Evolutionary conservation across 2,329 filamentous ascomycete genomes (phyloP), one percentile per base, ranked within the genome.

Genomic region (Phyllosticta citriasiana): DNA sequence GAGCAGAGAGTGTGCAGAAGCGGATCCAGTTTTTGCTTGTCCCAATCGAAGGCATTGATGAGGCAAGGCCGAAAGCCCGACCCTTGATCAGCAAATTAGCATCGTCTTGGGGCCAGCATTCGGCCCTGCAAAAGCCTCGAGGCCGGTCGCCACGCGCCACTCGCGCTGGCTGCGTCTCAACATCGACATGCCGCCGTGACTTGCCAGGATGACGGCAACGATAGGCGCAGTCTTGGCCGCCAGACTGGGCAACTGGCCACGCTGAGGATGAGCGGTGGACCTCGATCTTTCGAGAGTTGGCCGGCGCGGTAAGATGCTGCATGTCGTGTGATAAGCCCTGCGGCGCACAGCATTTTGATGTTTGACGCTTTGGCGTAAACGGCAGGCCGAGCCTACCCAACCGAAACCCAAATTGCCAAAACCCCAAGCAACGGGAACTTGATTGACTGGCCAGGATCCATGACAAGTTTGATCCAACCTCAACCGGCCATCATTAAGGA

Each of bases 31-130:
- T 60, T 60, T 59, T 53, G 47, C 53, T 25, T 25, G 58, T 53
- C 50, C 53, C 35, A 33, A 53, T 60, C 40, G 40, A 47, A 47
- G 40, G 40, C 14, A n/a, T 6, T 47, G 40, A 47, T 47, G n/a
- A 47, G 58, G 55, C 56, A 60, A 60, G 58, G 58, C 58, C 58
- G 58, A 60, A 54, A 35, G 52, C 35, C 53, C 58, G 58, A 26
- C 16, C 19, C 53, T 47, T 19, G 53, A 56, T 60, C 58, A 35
- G 58, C 53, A 53, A 54, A 60, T 56, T 60, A 40, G 58, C 53
- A 26, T 52, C 47, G 54, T 54, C 25, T 10, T 35, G 53, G 58
- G 58, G 58, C 58, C 58, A 56, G 40, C 57, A 10, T 24, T 56
- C 54, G 30, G 27, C 16, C 19, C 30, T 5, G 25, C 7, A 14